Evolutionary conservation across 805 yeast genomes (phyloP), one percentile per base, ranked within the genome.

Genomic region (Komagataella populi): DNA sequence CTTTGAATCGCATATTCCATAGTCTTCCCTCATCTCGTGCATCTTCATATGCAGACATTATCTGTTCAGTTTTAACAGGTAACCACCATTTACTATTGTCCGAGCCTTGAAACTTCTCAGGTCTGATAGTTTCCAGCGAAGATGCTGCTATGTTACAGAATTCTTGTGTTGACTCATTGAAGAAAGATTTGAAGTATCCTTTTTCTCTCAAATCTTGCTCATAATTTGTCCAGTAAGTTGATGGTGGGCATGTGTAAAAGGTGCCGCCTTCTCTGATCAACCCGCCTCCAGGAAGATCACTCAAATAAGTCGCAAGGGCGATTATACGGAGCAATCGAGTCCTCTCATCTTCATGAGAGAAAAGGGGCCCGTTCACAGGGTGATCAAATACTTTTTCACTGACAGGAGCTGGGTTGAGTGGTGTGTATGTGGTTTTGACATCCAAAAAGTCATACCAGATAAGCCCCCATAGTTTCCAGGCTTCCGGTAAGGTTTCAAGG

Each of bases 401-500:
- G n/a, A 83, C 75, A 7, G 89, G 88, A 3, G 83, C 77, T 20
- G 73, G 72, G 48, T 66, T 70, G 43, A 70, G 66, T 48, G 70
- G 74, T 45, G 66, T 66, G 55, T 74, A 76, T 56, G 80, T 85
- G 4, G 68, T 70, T 59, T 83, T 84, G 47, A 71, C 62, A 14
- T 69, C 60, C 45, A 85, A 69, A 23, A 69, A 67, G 63, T 85
- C 90, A 65, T 78, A 86, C 91, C 93, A 85, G 46, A 86, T 62
- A 0, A 88, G 77, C 2, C 95, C 95, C 88, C 91, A 84, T 59
- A 89, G 81, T 60, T 81, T 82, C 90, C 90, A 85, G 18, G 81
- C 84, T 64, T 86, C 95, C 46, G 85, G 80, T 49, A 85, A 67
- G n/a, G 39, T 30, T 30, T 30, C 39, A 8, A 10, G 14, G 39